Evolutionary conservation across 371 early-diverging fungal species (phyloP).

Genomic region (Mucor velutinosus): DNA sequence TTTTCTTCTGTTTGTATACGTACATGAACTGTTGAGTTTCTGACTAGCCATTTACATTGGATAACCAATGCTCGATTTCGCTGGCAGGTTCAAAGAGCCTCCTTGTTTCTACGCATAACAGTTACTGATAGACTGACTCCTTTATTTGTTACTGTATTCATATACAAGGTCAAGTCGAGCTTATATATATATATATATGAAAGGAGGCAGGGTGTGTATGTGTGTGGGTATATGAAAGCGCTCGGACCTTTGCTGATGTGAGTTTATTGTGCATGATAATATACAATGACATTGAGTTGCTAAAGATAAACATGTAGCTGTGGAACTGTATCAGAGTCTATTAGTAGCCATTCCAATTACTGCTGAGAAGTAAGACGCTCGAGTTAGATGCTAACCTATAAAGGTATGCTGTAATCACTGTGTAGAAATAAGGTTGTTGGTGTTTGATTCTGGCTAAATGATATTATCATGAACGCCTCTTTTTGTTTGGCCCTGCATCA

Average conservation of each 20-base stretch:
- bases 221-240: neutral
- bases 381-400: neutral
- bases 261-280: neutral
- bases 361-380: neutral
- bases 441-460: neutral
- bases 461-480: neutral
- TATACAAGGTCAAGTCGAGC: neutral
- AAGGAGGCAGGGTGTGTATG: neutral
- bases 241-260: neutral
- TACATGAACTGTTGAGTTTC: neutral
- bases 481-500: slow-evolving; percentile 7
- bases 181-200: neutral
- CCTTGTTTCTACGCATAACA: neutral
- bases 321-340: neutral
- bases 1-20: neutral
- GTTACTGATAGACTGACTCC: neutral
- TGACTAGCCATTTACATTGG: neutral
- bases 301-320: neutral
- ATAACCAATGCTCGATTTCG: neutral
- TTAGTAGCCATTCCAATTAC: neutral
- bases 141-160: neutral
- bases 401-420: neutral
- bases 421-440: neutral
- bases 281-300: neutral
- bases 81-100: neutral